phyloP scores from a whole-genome alignment of 2,329 filamentous ascomycete species.

The Calonectria ilicicola region DNA sequence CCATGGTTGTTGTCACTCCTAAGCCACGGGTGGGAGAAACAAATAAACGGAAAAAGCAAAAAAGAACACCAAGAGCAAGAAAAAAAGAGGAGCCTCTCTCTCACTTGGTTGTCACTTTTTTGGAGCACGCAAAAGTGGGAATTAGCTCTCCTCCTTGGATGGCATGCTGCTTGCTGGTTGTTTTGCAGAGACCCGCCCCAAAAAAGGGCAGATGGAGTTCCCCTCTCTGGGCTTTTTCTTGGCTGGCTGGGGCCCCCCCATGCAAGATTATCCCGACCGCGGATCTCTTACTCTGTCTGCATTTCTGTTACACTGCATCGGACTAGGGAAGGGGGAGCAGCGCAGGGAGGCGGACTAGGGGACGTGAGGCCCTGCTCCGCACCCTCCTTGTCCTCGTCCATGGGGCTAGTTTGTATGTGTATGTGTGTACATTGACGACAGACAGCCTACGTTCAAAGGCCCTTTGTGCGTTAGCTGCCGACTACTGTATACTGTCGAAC shows the following conservation, averaged over 20 bases:
- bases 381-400: background rate
- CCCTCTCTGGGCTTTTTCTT: background rate
- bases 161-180: background rate
- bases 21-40: background rate
- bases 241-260: slow-evolving; percentile 10
- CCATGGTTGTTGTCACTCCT: background rate
- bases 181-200: background rate
- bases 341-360: background rate
- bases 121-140: background rate
- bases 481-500: background rate
- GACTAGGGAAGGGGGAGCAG: slow-evolving; percentile 14
- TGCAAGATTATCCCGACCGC: slow-evolving; percentile 38
- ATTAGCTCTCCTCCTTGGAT: background rate
- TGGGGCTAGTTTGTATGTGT: background rate
- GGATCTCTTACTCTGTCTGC: slow-evolving; percentile 38
- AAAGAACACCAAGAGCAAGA: background rate
- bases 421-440: background rate
- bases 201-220: slow-evolving; percentile 8
- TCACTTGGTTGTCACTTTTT: background rate
- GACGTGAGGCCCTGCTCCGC: slow-evolving; percentile 1
- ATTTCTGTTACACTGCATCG: slow-evolving; percentile 38
- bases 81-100: background rate
- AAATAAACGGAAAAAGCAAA: background rate
- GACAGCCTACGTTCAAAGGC: background rate
- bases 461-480: background rate